A percentile compares a stretch with the other conserved stretches of the same genome.
phyloP scores from a whole-genome alignment of 148 eudicot species.

The Cornus controversa region DNA sequence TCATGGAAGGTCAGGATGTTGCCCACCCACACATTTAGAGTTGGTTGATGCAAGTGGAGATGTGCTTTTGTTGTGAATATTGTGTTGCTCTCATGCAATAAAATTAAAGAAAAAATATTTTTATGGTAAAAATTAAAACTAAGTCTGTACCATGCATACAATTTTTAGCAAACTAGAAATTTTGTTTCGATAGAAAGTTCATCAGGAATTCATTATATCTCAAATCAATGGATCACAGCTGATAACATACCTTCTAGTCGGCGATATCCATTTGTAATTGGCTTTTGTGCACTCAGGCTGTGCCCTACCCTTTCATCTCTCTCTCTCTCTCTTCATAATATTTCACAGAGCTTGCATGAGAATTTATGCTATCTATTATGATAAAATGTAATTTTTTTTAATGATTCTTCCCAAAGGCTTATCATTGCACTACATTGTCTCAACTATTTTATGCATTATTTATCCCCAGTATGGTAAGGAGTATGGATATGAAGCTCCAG shows the following conservation, averaged over 20 bases:
- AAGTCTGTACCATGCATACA: not conserved
- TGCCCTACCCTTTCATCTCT: not conserved
- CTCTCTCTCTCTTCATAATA: not conserved
- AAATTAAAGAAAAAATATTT: no score
- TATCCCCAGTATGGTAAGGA: conserved; percentile 85
- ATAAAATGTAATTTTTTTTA: not conserved
- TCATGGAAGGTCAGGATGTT: no score
- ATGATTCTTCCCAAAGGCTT: not conserved
- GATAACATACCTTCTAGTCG: no score
- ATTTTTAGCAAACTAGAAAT: not conserved
- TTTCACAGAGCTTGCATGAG: not conserved
- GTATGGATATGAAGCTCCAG: conserved; percentile 89
- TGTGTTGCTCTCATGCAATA: no score
- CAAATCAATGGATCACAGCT: not conserved
- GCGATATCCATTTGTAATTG: not conserved
- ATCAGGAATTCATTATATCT: not conserved
- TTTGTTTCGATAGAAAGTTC: not conserved
- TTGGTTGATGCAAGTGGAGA: no score
- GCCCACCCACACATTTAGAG: no score
- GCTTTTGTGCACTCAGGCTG: not conserved
- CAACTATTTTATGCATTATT: conserved; percentile 1
- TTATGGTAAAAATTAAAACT: no score
- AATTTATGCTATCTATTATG: not conserved
- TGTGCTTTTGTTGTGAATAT: no score
- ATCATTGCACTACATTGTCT: not conserved